A percentile compares a stretch with the other conserved stretches of the same genome.
Evolutionary conservation across 73 alveolate genomes (phyloP).

Genomic region (Tetrahymena malaccensis): DNA sequence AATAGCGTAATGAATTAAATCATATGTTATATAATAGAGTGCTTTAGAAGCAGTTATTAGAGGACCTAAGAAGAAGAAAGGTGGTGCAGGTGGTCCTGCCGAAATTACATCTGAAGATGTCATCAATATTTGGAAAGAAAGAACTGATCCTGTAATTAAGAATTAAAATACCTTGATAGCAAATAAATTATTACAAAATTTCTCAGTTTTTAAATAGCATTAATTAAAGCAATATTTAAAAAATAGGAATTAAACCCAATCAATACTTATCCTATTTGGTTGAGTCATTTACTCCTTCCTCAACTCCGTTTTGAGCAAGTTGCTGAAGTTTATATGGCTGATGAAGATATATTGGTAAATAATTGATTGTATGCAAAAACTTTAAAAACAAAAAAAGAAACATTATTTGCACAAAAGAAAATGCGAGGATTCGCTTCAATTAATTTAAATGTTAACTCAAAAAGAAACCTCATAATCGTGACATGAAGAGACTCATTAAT

Average conservation of each 20-base stretch:
- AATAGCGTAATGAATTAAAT: not conserved
- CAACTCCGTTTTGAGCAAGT: not conserved
- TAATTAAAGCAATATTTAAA: not conserved
- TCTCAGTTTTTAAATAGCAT: not conserved
- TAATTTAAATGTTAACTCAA: not conserved
- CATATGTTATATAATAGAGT: not conserved
- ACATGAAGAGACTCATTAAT: not conserved
- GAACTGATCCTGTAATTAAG: not conserved
- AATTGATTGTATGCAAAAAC: not conserved
- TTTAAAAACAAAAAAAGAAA: not conserved
- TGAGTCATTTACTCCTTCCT: not conserved
- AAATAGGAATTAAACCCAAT: not conserved
- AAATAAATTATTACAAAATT: not conserved
- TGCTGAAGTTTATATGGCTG: not conserved
- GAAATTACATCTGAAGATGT: not conserved
- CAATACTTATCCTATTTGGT: not conserved
- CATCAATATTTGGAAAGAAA: not conserved
- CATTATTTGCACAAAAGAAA: not conserved
- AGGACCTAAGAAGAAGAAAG: not conserved
- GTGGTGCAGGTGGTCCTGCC: constrained; percentile 2
- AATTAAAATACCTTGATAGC: not conserved
- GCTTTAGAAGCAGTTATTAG: not conserved
- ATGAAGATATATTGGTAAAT: not conserved
- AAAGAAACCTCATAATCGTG: not conserved
- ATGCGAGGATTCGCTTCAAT: not conserved